Base-by-base conservation (phyloP, 2,329 filamentous ascomycete species). In the Aaosphaeria pasadenensis region DNA sequence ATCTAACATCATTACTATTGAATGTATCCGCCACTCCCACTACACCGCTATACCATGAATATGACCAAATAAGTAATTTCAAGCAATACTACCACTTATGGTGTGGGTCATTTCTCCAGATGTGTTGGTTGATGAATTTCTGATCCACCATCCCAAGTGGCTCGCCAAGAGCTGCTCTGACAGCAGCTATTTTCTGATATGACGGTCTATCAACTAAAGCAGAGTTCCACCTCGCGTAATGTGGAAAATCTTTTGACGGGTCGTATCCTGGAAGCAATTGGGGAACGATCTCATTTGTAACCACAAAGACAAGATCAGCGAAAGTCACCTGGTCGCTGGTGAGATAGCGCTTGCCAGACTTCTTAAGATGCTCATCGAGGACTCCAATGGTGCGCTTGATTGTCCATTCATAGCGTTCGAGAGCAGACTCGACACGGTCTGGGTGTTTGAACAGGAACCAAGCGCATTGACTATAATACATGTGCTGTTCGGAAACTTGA, bases 371-470 rank as follows among this genome's bases (percentile, higher is more conserved):
- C 4, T 54, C 48, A 42, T 79, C 70, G 11, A 79, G 59, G 11
- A 79, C 75, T 7, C 66, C 67, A 7, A 67, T 60, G 24, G 78
- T 69, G 40, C 76, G 74, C 24, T 64, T 62, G 49, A 75, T 63
- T 53, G 78, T 75, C 31, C 70, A 70, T 11, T 59, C 42, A 54
- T 77, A 78, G 24, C 76, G 71, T 7, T 75, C 70, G 28, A 71
- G 56, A 4, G 73, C 75, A 30, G 65, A 69, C 0, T 58, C 60
- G 31, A 76, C 33, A 51, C 70, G 71, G 47, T 78, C 73, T 0
- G 62, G 61, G 57, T 77, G 71, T 53, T 67, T 73, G 13, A 44
- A 28, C n/a, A 13, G 30, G 44, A 57, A 56, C 74, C 73, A 77
- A n/a, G 61, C 63, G 0, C 60, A 59, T 55, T 77, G 75, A 7